Conservation (phyloP, 352 stramenopile species). For the Phytophthora macrochlamydospora region DNA sequence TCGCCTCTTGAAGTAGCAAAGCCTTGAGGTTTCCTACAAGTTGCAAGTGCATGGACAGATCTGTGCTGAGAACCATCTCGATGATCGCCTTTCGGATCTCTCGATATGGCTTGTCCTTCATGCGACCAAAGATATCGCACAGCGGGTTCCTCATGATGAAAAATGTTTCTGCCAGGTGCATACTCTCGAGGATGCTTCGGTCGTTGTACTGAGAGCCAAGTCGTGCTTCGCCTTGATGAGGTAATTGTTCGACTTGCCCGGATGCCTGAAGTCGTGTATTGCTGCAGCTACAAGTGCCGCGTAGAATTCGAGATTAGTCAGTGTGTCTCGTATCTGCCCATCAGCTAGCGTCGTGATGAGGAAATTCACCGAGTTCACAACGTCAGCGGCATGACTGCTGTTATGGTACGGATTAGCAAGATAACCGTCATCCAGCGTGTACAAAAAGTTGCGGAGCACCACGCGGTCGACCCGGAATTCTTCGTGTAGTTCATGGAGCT, state of each 20-base stretch:
- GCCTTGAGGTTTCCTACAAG: conserved; percentile 81
- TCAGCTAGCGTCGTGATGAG: conserved; percentile 72
- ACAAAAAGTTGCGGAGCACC: conserved; percentile 82
- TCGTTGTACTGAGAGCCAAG: conserved; percentile 88
- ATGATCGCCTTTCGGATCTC: conserved; percentile 88
- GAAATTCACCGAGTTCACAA: conserved; percentile 87
- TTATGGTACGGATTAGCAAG: conserved; percentile 83
- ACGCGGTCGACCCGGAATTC: conserved; percentile 77
- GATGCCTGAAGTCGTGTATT: conserved; percentile 88
- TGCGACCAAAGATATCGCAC: conserved; percentile 80
- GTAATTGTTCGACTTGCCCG: conserved; percentile 88
- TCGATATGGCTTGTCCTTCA: conserved; percentile 80
- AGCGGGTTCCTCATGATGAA: conserved; percentile 74
- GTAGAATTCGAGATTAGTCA: conserved; percentile 84
- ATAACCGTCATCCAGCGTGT: conserved; percentile 77
- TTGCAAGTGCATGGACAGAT: conserved; percentile 84
- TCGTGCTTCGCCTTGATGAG: conserved; percentile 81
- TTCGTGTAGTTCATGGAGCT: conserved; percentile 79
- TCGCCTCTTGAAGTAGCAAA: conserved; percentile 71
- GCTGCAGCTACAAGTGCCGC: conserved; percentile 77
- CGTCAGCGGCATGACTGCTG: conserved; percentile 75
- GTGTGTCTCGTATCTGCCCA: conserved; percentile 70
- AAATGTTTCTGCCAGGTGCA: conserved; percentile 88
- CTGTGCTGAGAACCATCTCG: conserved; percentile 88
- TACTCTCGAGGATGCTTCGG: conserved; percentile 83